phyloP scores from a whole-genome alignment of 2,329 filamentous ascomycete species.

The Colletotrichum musae region DNA sequence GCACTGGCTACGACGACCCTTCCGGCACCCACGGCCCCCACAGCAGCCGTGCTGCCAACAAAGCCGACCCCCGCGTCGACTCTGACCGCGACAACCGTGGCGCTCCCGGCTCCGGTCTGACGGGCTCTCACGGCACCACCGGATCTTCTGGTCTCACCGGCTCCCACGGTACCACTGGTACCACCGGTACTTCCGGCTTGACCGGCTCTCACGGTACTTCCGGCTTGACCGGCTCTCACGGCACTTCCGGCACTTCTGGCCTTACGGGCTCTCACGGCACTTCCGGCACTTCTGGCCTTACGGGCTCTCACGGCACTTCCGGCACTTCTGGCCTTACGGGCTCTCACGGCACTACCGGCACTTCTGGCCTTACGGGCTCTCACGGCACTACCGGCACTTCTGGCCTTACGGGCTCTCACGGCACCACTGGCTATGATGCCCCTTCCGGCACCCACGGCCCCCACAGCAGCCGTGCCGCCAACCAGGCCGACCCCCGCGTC shows the following conservation, averaged over 20 bases:
- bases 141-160: conserved; percentile 45
- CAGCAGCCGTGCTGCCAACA: conserved; percentile 57
- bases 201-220: conserved; percentile 33
- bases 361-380: conserved; percentile 44
- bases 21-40: conserved; percentile 55
- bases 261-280: conserved; percentile 33
- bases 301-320: conserved; percentile 17
- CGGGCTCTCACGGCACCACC: conserved; percentile 28
- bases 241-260: conserved; percentile 41
- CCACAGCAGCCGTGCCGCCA: conserved; percentile 61
- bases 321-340: too few species aligned
- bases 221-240: conserved; percentile 33
- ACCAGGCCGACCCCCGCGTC: conserved; percentile 68
- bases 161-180: conserved; percentile 50
- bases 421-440: conserved; percentile 43
- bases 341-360: conserved; percentile 48
- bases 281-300: conserved; percentile 32
- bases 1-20: conserved; percentile 40
- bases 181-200: conserved; percentile 40
- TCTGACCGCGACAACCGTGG: conserved; percentile 56
- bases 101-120: conserved; percentile 30
- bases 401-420: too few species aligned
- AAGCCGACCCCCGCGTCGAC: conserved; percentile 63
- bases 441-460: conserved; percentile 50
- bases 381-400: neutral